phyloP scores from a whole-genome alignment of 139 green algal genomes.

The Chlamydomonas incerta region DNA sequence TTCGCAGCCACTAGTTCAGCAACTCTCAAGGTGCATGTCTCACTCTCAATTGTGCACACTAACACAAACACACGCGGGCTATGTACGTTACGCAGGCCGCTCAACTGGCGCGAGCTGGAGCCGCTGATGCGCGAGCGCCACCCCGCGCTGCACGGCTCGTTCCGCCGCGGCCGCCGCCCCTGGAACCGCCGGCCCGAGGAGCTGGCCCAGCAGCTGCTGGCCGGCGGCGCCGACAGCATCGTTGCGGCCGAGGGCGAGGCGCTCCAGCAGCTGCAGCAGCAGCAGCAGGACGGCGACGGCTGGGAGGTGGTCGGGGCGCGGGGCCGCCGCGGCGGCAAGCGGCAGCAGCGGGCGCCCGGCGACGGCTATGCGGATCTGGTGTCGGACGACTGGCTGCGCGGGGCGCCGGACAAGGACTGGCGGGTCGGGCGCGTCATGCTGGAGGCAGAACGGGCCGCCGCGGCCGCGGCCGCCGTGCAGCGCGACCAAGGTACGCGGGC shows the following conservation, averaged over 20 bases:
- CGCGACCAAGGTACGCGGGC: neutral
- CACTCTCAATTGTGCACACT: too few species aligned
- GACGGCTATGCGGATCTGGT: conserved; percentile 5
- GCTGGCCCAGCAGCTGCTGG: neutral
- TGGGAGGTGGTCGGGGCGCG: too few species aligned
- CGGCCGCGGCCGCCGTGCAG: neutral
- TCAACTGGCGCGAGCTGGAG: conserved; percentile 21
- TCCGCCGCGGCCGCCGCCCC: neutral
- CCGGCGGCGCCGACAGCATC: too few species aligned
- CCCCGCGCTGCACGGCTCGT: conserved; percentile 13
- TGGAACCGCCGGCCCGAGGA: conserved; percentile 24
- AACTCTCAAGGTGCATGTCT: too few species aligned
- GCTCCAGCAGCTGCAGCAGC: too few species aligned
- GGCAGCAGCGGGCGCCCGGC: neutral
- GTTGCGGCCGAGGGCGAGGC: too few species aligned
- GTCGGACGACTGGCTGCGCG: conserved; percentile 21
- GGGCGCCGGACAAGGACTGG: conserved; percentile 28
- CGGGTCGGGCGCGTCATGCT: neutral
- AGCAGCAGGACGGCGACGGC: too few species aligned
- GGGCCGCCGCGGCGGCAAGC: neutral
- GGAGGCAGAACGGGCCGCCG: neutral
- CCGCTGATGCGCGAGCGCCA: conserved; percentile 1
- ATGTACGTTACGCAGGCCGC: neutral
- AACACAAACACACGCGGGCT: too few species aligned
- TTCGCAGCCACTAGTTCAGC: too few species aligned